A percentile compares a stretch with the other conserved stretches of the same genome.
Conservation (phyloP, 305 asterid species). For the Ajuga reptans region DNA sequence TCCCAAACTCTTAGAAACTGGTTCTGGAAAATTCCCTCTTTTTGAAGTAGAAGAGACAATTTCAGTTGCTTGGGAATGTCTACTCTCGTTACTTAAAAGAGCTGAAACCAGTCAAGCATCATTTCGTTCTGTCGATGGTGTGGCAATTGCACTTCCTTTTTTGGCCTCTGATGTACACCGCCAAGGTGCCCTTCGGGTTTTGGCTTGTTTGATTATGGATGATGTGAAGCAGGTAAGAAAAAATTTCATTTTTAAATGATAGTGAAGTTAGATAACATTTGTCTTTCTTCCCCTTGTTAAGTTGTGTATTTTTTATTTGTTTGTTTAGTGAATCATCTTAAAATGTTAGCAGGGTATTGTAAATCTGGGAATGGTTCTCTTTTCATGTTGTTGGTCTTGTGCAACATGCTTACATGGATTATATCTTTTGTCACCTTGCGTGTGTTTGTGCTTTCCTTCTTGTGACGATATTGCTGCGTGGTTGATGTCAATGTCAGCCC, state of each 20-base stretch:
- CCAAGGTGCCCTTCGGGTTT: slow-evolving; percentile 75
- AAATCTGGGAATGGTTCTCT: too few relatives aligned
- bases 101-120: slow-evolving; percentile 78
- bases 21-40: slow-evolving; percentile 69
- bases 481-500: background rate
- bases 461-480: too few relatives aligned
- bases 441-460: too few relatives aligned
- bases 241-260: background rate
- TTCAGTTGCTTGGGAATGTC: slow-evolving; percentile 86
- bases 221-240: slow-evolving; percentile 69
- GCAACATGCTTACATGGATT: too few relatives aligned
- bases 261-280: slow-evolving; percentile 3
- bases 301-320: background rate
- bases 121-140: slow-evolving; percentile 83
- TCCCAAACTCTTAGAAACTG: slow-evolving; percentile 79
- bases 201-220: slow-evolving; percentile 89
- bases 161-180: slow-evolving; percentile 83
- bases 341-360: too few relatives aligned
- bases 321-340: too few relatives aligned
- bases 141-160: slow-evolving; percentile 69
- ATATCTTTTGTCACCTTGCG: too few relatives aligned
- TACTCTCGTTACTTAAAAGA: slow-evolving; percentile 82
- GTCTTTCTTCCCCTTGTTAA: background rate
- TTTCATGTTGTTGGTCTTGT: too few relatives aligned
- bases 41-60: slow-evolving; percentile 72